Percentiles rank a stretch among this genome's conserved stretches.
Evolutionary conservation across 805 yeast genomes (phyloP).

Genomic region (Candida xiaguanensis): DNA sequence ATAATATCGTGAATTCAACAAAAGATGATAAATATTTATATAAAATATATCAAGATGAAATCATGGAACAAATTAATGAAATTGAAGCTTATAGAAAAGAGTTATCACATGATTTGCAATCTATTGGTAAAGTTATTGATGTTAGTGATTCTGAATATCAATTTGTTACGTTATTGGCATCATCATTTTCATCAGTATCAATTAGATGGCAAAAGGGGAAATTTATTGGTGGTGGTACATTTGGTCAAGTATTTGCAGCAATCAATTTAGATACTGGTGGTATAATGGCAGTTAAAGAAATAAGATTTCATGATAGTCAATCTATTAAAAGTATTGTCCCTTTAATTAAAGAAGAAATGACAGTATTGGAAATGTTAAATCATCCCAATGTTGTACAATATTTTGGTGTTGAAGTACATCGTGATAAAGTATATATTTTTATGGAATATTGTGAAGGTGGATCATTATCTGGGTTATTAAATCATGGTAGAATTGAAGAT

Average conservation of each 20-base stretch:
- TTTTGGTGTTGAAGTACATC: conserved; percentile 94
- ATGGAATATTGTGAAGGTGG: conserved; percentile 99
- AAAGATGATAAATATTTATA: conserved; percentile 35
- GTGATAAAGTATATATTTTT: conserved; percentile 90
- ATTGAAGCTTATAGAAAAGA: conserved; percentile 57
- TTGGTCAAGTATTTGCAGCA: conserved; percentile 92
- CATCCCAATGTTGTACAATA: conserved; percentile 97
- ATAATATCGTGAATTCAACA: conserved; percentile 45
- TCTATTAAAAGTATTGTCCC: conserved; percentile 82
- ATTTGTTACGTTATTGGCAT: conserved; percentile 79
- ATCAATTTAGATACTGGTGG: conserved; percentile 93
- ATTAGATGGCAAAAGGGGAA: conserved; percentile 97
- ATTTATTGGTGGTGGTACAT: conserved; percentile 91
- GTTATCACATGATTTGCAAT: conserved; percentile 36
- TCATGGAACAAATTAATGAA: conserved; percentile 59
- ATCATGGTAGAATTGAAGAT: conserved; percentile 93
- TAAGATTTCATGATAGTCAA: conserved; percentile 83
- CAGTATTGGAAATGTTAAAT: conserved; percentile 87
- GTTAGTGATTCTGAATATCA: conserved; percentile 84
- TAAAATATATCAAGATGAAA: conserved; percentile 58
- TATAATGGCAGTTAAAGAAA: conserved; percentile 95
- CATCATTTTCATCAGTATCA: conserved; percentile 83
- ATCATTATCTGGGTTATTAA: conserved; percentile 77
- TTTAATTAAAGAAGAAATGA: conserved; percentile 92
- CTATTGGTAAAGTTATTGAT: conserved; percentile 87